Evolutionary conservation across 2,329 filamentous ascomycete species (phyloP), one percentile per base, ranked within the genome.

Genomic region (Aulographum hederae): DNA sequence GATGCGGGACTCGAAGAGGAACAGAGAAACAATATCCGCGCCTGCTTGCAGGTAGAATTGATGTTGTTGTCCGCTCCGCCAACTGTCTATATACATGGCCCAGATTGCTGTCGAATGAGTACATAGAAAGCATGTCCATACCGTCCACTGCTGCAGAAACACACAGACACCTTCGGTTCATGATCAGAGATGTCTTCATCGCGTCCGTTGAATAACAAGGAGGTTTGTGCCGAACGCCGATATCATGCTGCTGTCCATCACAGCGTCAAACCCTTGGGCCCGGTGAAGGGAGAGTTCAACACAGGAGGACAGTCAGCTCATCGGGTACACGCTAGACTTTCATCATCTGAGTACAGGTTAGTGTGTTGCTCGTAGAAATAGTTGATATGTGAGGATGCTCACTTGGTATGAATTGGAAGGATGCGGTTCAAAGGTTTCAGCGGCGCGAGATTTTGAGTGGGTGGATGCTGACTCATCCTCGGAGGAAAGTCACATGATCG

Each of bases 301-400:
- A 61, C 65, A 61, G 58, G 54, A 61, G 66, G 63, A 25, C 8
- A 8, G 66, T 63, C 66, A 78, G 67, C 65, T 95, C 89, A 92
- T 81, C 73, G 73, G 63, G 58, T 73, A 76, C 89, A 95, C 86
- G 73, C 80, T 76, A 74, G 72, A 80, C 80, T 93, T 92, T 98
- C 89, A 95, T 98, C 86, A 95, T 91, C 84, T 94, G 44, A 36
- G n/a, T n/a, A n/a, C n/a, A n/a, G n/a, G n/a, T n/a, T n/a, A n/a
- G n/a, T n/a, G n/a, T n/a, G n/a, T n/a, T n/a, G n/a, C n/a, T n/a
- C n/a, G n/a, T n/a, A n/a, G n/a, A n/a, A n/a, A n/a, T n/a, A n/a
- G n/a, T n/a, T n/a, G n/a, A n/a, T n/a, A n/a, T n/a, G n/a, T n/a
- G 21, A 8, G 21, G 21, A 33, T 37, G 72, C 84, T 70, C 66